Evolutionary conservation across 495 filamentous ascomycete genomes (phyloP).

Genomic region (Staphylotrichum longicolle): DNA sequence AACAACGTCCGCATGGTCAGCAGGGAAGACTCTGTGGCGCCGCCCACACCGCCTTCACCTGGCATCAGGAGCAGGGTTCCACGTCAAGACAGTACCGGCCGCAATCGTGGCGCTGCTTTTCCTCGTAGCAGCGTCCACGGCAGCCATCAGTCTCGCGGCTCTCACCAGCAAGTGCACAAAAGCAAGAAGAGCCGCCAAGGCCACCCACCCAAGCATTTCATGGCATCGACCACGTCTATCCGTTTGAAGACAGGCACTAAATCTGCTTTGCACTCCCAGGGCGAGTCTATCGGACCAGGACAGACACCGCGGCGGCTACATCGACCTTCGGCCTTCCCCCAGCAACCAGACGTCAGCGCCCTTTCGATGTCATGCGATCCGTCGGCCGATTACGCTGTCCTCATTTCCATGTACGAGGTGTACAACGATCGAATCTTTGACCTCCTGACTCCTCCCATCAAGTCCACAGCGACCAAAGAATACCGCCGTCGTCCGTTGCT

Average conservation of each 20-base stretch:
- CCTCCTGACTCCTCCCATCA: constrained; percentile 62
- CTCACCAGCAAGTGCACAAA: constrained; percentile 7
- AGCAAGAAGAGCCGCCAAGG: constrained; percentile 1
- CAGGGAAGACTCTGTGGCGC: constrained; percentile 31
- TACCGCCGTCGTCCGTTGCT: constrained; percentile 69
- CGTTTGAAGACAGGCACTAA: constrained; percentile 43
- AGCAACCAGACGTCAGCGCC: constrained; percentile 70
- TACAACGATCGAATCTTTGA: constrained; percentile 99
- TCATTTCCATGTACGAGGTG: constrained; percentile 98
- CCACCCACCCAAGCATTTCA: constrained; percentile 40
- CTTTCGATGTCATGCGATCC: constrained; percentile 65
- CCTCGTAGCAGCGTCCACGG: background rate
- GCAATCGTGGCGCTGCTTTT: constrained; percentile 11
- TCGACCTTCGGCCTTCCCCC: constrained; percentile 63
- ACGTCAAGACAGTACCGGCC: background rate
- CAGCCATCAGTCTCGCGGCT: background rate
- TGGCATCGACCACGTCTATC: constrained; percentile 41
- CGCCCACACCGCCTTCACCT: constrained; percentile 19
- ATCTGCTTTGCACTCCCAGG: constrained; percentile 33
- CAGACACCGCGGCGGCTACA: constrained; percentile 57
- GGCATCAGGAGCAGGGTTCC: background rate
- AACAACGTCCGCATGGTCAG: constrained; percentile 44
- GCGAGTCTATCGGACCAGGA: constrained; percentile 41
- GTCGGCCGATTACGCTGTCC: constrained; percentile 78
- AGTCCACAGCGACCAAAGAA: constrained; percentile 58